Base-by-base conservation (phyloP, 768 basidiomycete species). In the Mycena indigotica region DNA sequence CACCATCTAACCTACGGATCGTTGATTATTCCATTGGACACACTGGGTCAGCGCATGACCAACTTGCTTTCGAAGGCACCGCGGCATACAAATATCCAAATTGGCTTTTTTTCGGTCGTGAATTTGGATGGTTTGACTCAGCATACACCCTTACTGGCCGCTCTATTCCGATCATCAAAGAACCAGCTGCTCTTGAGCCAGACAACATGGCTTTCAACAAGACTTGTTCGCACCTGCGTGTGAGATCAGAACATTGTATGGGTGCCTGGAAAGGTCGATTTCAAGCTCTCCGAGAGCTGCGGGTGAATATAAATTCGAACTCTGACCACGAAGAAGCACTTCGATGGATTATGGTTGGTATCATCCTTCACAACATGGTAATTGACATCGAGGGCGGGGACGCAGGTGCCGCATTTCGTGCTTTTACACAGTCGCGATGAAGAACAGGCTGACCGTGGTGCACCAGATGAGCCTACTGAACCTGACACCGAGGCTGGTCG, bases 201-300 rank as follows among this genome's bases (percentile, higher is more conserved):
- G 56, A 60, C 12, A 74, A 74, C 61, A 53, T 62, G 3, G n/a
- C 63, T 17, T 76, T 73, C 57, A 68, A 75, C 50, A 56, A 56
- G 10, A 38, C 53, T 23, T 61, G 72, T 41, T 64, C 73, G 12
- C 65, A 62, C 28, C 41, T 75, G 30, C 63, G 67, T 23, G 70
- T 76, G 1, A 65, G 66, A 6, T 76, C 74, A 5, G 72, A 76
- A 53, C 74, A 76, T 55, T 72, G 69, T 48, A 74, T 76, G 66
- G 74, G 74, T n/a, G 67, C 68, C 1, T 40, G 75, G 3, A 75
- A 76, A 53, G 67, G 69, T 4, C 60, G 74, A 21, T 76, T 69
- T 32, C 72, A 73, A 56, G 70, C 65, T 41, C 61, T 74, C 5
- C 65, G 63, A 4, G 72, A 64, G 45, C 65, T 76, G 5, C 66